A percentile compares a stretch with the other conserved stretches of the same genome.
Conservation (phyloP, 1,139 yeast species). For the Pneumocystis oryctolagi region DNA sequence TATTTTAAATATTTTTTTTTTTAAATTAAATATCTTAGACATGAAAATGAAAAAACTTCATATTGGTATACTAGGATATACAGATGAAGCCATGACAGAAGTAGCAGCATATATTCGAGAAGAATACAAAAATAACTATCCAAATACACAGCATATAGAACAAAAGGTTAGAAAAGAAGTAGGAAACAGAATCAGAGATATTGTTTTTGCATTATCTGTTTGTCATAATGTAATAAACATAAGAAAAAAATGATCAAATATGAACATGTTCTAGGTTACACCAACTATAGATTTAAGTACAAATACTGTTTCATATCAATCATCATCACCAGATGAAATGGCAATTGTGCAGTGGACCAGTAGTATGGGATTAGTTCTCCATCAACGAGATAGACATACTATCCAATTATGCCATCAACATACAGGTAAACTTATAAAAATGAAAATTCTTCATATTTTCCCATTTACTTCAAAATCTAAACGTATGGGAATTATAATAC, state of each 20-base stretch:
- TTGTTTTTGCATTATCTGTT: slow-evolving; percentile 66
- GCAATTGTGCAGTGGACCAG: slow-evolving; percentile 93
- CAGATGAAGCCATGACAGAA: slow-evolving; percentile 82
- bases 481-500: slow-evolving; percentile 84
- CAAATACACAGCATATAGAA: slow-evolving; percentile 13
- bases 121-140: slow-evolving; percentile 22
- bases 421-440: slow-evolving; percentile 32
- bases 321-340: slow-evolving; percentile 96
- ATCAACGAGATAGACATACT: slow-evolving; percentile 65
- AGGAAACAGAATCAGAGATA: slow-evolving; percentile 60
- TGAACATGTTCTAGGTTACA: slow-evolving; percentile 27
- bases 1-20: background rate
- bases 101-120: slow-evolving; percentile 41
- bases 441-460: slow-evolving; percentile 64
- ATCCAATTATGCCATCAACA: slow-evolving; percentile 45
- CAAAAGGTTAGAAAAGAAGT: slow-evolving; percentile 44
- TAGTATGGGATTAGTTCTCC: slow-evolving; percentile 61
- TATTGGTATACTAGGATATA: slow-evolving; percentile 80
- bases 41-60: slow-evolving; percentile 93
- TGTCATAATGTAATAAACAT: slow-evolving; percentile 62
- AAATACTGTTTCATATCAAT: slow-evolving; percentile 60
- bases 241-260: background rate
- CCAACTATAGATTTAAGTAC: slow-evolving; percentile 50
- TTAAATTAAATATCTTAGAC: slow-evolving; percentile 21
- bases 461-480: slow-evolving; percentile 94